phyloP scores from a whole-genome alignment of 768 basidiomycete species.

The Amanita subjunquillea region DNA sequence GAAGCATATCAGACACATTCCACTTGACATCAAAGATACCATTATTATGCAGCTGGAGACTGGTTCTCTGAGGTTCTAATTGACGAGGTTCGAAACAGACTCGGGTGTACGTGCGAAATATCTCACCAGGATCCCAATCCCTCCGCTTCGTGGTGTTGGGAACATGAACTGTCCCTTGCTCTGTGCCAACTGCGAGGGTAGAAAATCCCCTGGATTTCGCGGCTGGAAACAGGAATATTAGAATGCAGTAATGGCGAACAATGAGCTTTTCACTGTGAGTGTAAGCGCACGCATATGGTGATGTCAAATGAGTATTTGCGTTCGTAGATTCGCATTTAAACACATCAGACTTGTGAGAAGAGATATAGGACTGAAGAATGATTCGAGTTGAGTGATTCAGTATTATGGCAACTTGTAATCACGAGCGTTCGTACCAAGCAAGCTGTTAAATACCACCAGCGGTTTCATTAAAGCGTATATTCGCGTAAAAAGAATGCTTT shows the following conservation, averaged over 20 bases:
- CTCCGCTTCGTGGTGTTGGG: constrained; percentile 48
- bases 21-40: too few species aligned
- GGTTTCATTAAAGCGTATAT: background rate
- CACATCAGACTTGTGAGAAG: constrained; percentile 59
- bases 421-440: constrained; percentile 4
- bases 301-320: constrained; percentile 36
- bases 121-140: constrained; percentile 60
- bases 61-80: too few species aligned
- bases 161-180: constrained; percentile 62
- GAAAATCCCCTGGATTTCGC: constrained; percentile 44
- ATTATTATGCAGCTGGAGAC: too few species aligned
- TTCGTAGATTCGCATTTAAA: constrained; percentile 53
- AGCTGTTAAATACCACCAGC: background rate
- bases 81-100: too few species aligned
- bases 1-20: too few species aligned
- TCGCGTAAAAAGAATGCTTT: background rate
- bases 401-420: background rate
- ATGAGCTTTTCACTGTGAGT: constrained; percentile 36
- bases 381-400: constrained; percentile 26
- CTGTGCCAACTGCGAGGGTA: constrained; percentile 61
- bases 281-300: constrained; percentile 70
- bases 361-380: constrained; percentile 66
- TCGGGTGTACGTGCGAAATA: too few species aligned
- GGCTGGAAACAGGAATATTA: constrained; percentile 21
- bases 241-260: background rate